Conservation (phyloP, 805 yeast species). For the Yamadazyma philogaea region DNA sequence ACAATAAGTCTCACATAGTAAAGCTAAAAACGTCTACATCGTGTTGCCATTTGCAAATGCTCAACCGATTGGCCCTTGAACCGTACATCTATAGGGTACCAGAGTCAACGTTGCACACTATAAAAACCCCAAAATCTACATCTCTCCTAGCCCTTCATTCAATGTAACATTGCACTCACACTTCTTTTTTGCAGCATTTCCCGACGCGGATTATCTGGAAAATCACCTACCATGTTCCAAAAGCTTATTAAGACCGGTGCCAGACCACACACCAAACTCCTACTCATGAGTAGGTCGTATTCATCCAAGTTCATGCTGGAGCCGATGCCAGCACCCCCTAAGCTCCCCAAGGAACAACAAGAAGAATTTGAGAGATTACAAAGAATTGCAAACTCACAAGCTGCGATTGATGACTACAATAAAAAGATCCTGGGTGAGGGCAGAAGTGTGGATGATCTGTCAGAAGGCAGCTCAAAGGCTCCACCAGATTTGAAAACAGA, state of each 20-base stretch:
- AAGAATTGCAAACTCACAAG: constrained; percentile 73
- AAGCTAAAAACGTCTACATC: too few species aligned
- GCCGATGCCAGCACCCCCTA: constrained; percentile 53
- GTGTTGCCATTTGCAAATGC: too few species aligned
- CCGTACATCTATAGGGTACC: too few species aligned
- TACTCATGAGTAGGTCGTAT: constrained; percentile 16
- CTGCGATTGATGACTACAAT: constrained; percentile 74
- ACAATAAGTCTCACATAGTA: too few species aligned
- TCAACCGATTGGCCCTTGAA: too few species aligned
- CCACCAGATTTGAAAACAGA: constrained; percentile 44
- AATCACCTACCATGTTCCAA: background rate
- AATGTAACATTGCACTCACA: too few species aligned
- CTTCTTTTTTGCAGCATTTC: constrained; percentile 7
- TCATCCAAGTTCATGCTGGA: constrained; percentile 15
- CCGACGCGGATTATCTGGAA: background rate
- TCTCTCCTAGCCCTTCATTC: too few species aligned
- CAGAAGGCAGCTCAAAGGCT: constrained; percentile 4
- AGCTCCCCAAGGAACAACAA: constrained; percentile 75
- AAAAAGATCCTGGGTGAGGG: constrained; percentile 36
- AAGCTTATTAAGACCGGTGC: background rate
- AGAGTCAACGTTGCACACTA: too few species aligned
- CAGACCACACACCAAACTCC: background rate
- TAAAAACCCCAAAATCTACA: too few species aligned
- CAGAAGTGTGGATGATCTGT: constrained; percentile 16
- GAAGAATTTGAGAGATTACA: constrained; percentile 89